Evolutionary conservation across 495 filamentous ascomycete genomes (phyloP).

Genomic region (Rusavskia elegans): DNA sequence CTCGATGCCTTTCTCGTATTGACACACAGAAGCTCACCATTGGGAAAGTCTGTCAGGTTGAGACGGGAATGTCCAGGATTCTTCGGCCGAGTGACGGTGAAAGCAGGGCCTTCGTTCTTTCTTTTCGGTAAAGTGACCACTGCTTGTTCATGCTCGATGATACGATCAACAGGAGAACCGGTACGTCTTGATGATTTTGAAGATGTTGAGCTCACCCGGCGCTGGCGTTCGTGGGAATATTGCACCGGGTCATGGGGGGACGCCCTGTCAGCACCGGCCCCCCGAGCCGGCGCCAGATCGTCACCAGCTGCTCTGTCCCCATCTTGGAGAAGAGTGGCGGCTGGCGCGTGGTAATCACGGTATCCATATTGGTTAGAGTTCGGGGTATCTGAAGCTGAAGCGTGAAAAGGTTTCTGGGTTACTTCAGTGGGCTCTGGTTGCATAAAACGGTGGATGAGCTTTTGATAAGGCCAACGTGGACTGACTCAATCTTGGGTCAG

Average conservation of each 20-base stretch:
- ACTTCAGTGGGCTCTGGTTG: slow-evolving; percentile 59
- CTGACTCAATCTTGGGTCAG: slow-evolving; percentile 47
- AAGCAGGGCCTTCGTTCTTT: slow-evolving; percentile 31
- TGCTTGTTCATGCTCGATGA: slow-evolving; percentile 60
- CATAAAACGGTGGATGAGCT: slow-evolving; percentile 59
- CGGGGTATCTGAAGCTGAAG: slow-evolving; percentile 24
- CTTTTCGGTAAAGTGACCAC: slow-evolving; percentile 27
- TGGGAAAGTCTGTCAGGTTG: slow-evolving; percentile 55
- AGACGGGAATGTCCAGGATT: slow-evolving; percentile 23
- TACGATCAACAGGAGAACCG: slow-evolving; percentile 39
- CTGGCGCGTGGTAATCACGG: slow-evolving; percentile 29
- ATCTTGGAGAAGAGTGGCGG: slow-evolving; percentile 13
- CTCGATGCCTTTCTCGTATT: not conserved
- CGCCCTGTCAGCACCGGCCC: slow-evolving; percentile 7
- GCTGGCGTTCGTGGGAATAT: slow-evolving; percentile 15
- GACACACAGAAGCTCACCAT: slow-evolving; percentile 40
- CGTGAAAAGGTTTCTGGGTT: slow-evolving; percentile 35
- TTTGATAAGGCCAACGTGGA: slow-evolving; percentile 28
- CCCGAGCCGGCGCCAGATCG: slow-evolving; percentile 10
- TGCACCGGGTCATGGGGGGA: slow-evolving; percentile 18
- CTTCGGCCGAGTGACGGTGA: slow-evolving; percentile 43
- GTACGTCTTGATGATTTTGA: slow-evolving; percentile 16
- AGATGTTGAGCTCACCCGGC: slow-evolving; percentile 20
- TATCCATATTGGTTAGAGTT: slow-evolving; percentile 62
- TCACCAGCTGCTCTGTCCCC: slow-evolving; percentile 8